phyloP scores from a whole-genome alignment of 768 basidiomycete species.

The Xanthoconium stramineum region DNA sequence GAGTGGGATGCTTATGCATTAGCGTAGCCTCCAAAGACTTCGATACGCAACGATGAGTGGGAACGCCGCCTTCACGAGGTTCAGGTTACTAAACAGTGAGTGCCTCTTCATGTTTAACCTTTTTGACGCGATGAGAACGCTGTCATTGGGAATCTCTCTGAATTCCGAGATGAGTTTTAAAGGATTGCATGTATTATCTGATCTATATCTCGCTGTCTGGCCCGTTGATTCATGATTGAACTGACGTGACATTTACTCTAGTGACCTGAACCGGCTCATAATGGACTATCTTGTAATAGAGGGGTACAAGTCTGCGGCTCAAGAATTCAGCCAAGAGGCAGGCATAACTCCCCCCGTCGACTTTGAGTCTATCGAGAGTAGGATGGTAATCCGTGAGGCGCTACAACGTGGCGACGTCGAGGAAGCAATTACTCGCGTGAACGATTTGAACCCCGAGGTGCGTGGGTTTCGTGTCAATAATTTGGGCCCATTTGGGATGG shows the following conservation, averaged over 20 bases:
- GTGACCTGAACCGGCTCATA: constrained; percentile 90
- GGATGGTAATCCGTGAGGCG: constrained; percentile 93
- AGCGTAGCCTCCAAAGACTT: constrained; percentile 47
- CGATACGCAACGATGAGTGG: constrained; percentile 83
- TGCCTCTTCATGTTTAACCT: constrained; percentile 25
- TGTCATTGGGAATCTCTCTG: constrained; percentile 99
- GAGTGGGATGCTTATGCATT: background rate
- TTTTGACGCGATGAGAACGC: constrained; percentile 56
- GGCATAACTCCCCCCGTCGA: constrained; percentile 74
- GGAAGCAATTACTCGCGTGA: constrained; percentile 91
- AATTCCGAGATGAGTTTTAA: constrained; percentile 62
- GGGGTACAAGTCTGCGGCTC: constrained; percentile 94
- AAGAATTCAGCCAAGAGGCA: constrained; percentile 91
- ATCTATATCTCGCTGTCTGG: constrained; percentile 33
- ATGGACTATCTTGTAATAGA: constrained; percentile 99
- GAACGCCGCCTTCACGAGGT: constrained; percentile 79
- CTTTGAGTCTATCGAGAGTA: constrained; percentile 87
- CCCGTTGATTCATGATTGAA: constrained; percentile 6
- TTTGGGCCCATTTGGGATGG: constrained; percentile 2
- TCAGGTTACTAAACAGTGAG: constrained; percentile 86
- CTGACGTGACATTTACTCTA: constrained; percentile 36
- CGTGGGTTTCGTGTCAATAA: constrained; percentile 31
- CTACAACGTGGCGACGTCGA: constrained; percentile 93
- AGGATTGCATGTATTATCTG: constrained; percentile 91
- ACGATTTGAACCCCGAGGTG: constrained; percentile 97